phyloP scores from a whole-genome alignment of 768 basidiomycete genomes.

The Termitomyces sp. region DNA sequence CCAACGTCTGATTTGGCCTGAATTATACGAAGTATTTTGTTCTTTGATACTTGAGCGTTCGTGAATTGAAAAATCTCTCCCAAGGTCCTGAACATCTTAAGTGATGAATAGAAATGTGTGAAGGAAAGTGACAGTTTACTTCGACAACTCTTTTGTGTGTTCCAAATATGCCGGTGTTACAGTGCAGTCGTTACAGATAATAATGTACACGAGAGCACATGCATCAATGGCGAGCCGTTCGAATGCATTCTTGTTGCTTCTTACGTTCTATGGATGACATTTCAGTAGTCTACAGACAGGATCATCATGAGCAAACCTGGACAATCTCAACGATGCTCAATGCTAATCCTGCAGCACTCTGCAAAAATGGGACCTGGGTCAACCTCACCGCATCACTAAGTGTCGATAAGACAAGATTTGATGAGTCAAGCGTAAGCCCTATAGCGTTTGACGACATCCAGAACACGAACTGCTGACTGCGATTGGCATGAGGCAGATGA shows the following conservation, averaged over 20 bases:
- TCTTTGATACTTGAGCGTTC: too few species aligned
- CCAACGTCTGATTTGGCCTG: too few species aligned
- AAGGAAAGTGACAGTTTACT: too few species aligned
- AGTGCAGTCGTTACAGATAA: not conserved
- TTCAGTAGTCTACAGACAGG: too few species aligned
- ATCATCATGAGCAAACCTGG: not conserved
- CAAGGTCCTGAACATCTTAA: too few species aligned
- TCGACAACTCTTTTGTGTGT: not conserved
- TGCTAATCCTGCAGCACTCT: conserved; percentile 2
- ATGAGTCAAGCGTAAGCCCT: not conserved
- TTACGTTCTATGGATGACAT: conserved; percentile 1
- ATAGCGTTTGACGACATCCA: not conserved
- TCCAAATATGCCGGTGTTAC: not conserved
- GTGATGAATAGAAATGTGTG: too few species aligned
- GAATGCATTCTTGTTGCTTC: conserved; percentile 7
- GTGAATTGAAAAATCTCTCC: too few species aligned
- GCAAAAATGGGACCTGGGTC: conserved; percentile 1
- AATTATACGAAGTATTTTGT: too few species aligned
- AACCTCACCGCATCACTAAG: not conserved
- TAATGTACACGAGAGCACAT: conserved; percentile 9
- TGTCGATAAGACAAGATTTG: conserved; percentile 1
- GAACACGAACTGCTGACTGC: too few species aligned
- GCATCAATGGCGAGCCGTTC: conserved; percentile 4
- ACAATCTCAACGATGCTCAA: conserved; percentile 1
- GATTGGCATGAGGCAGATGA: too few species aligned